Evolutionary conservation across 2,329 filamentous ascomycete genomes (phyloP), one percentile per base, ranked within the genome.

Genomic region (Stachybotrys elegans): DNA sequence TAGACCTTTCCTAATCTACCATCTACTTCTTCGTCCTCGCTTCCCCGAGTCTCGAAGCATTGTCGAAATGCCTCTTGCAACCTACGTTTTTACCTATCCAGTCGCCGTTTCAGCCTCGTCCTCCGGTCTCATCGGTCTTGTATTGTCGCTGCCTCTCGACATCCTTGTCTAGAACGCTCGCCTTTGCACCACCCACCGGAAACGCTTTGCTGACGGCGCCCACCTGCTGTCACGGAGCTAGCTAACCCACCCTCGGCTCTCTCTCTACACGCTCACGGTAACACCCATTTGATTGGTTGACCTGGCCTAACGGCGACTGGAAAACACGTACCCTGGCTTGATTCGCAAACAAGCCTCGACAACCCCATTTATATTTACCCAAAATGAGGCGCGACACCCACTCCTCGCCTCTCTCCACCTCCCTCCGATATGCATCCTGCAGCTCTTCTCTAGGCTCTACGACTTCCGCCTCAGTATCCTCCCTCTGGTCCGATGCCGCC

Each of bases 401-500:
- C 65, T 65, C 70, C 61, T 76, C 74, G 65, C 71, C 76, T 67
- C 68, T 70, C 64, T 73, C 72, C 61, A 67, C 69, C 64, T 65
- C 69, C 49, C 52, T 55, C 57, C 69, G 62, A 62, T 73, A 76
- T 70, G 69, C 69, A 48, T 91, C 88, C 67, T 79, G 78, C 61
- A 78, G 81, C 47, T 83, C 84, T 36, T 70, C 84, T 34, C 70
- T 89, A 72, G 80, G 83, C 59, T 84, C 84, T 45, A 87, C 86
- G 54, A 81, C 85, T 46, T 89, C 87, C 22, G 85, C 85, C 44
- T 90, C 86, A 17, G 79, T 84, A 46, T 79, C 82, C 44, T 93
- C 88, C 25, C 75, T 89, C 56, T 93, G 88, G 75, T 93, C 88
- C 52, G 75, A 85, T 58, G 78, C 73, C 41, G 84, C 81, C 44